Base-by-base conservation (phyloP, 2,329 filamentous ascomycete genomes). In the Sclerotinia minor region DNA sequence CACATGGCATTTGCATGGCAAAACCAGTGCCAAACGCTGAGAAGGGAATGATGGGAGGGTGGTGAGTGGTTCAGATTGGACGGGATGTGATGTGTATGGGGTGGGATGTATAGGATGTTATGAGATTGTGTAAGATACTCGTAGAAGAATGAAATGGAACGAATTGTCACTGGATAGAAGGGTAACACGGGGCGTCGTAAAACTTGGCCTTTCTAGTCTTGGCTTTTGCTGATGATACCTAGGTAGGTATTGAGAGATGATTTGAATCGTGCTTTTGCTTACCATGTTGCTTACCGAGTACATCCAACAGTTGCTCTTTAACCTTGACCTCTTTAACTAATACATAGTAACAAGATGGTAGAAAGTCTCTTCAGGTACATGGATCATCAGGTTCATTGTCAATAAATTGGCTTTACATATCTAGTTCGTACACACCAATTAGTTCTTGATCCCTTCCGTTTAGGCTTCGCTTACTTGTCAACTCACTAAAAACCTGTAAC, bases 1-100 rank as follows among this genome's bases (percentile, higher is more conserved):
- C 57, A 60, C 57, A 60, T 60, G 57, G 57, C 57, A 60, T 60
- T 15, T 44, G 26, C 57, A 47, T 32, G 41, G 57, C 41, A n/a
- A 7, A 13, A 26, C 41, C 45, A 32, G 57, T 41, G 57, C 57
- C 32, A 24, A 8, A n/a, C 8, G 32, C 29, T 38, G 29, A 55
- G 15, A 53, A 29, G 50, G 50, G 24, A 29, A 13, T 13, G 49
- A 26, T 2, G 35, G 35, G 35, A 38, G 35, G 2, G 11, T 26
- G 26, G 19, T 54, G 52, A 55, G 53, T 55, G 53, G 53, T 55
- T 55, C 32, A 55, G n/a, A 32, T 38, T 55, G 29, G 29, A 32
- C 6, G 53, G 21, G 52, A 26, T 35, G 19, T 53, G 1, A 17
- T 50, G 19, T 50, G 47, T 8, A 26, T 32, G 17, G n/a, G 50